Base-by-base conservation (phyloP, 2,329 filamentous ascomycete genomes). In the Cordyceps cateniannulata region DNA sequence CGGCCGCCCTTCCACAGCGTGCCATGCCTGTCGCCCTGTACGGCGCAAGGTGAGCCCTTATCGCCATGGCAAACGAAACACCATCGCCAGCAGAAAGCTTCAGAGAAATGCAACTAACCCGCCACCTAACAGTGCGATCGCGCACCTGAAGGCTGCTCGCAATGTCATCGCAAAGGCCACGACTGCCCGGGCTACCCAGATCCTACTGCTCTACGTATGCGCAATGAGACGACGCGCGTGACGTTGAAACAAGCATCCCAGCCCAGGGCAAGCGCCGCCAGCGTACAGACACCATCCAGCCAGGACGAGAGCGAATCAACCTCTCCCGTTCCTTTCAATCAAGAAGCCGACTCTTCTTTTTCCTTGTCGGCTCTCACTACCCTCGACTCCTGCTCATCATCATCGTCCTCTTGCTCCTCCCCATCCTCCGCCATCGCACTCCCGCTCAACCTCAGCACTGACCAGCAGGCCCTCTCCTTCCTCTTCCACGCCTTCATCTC, bases 1-100 rank as follows among this genome's bases (percentile, higher is more conserved):
- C 29, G 69, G 69, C 35, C 65, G 64, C 16, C 69, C 68, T 7
- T 70, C 69, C 27, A 68, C 67, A 2, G 69, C 69, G 3, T 70
- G 69, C 45, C 64, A 65, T 48, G 62, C 67, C 38, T 70, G 69
- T 63, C 68, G 69, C 5, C 62, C 65, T 20, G 63, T 61, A 60
- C 65, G 69, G 61, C 62, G 66, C 22, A 67, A 65, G 65, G 68
- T 69, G 55, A 63, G 68, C 59, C 29, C 38, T n/a, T 35, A 35
- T n/a, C 14, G 18, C 18, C 14, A 14, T 18, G 16, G 18, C 38
- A 16, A 40, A 40, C 38, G 20, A 10, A 6, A 27, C 9, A n/a
- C 1, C 49, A 20, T 4, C 35, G 10, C 16, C 38, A 45, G 51
- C 60, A 60, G 50, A 18, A 42, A 29, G 24, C 35, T 3, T n/a